Base-by-base conservation (phyloP, 768 basidiomycete genomes). In the Leccinum truebloodii region DNA sequence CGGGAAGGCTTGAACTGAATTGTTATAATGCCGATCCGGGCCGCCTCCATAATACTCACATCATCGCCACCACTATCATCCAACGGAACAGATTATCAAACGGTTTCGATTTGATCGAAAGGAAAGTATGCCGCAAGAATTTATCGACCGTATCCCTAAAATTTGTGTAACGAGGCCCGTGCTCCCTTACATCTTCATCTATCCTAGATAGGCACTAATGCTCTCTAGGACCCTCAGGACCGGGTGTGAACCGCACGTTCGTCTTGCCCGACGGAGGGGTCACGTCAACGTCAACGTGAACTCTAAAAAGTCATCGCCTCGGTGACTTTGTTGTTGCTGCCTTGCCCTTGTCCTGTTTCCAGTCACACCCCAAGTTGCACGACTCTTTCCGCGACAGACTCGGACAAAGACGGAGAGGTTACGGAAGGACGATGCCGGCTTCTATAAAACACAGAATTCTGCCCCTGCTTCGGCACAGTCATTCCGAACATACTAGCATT, bases 181-280 rank as follows among this genome's bases (percentile, higher is more conserved):
- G 37, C 53, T 58, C 56, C 28, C 14, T 58, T 14, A 6, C 49
- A 7, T 53, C 63, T 68, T 68, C 65, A 70, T 68, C n/a, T 68
- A 68, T 51, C 67, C 67, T 49, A 60, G 63, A 61, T 65, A 14
- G 63, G 68, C 37, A 63, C 34, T n/a, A 30, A 14, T 46, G 44
- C 44, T 46, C 34, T 48, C 28, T 28, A 30, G 35, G 35, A 34
- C 51, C 54, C 48, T 54, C 58, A 20, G 56, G 57, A 52, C 22
- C 9, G 28, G 60, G 61, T 63, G 61, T 64, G 65, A 69, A 61
- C 46, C 37, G 9, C 57, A 52, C 52, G 28, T 44, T 55, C 55
- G 50, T 37, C 62, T 55, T 26, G 55, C 57, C 34, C 18, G 34
- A 49, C 48, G 22, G 54, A 22, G 12, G 50, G 20, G 53, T 59